Evolutionary conservation across 306 rosid genomes (phyloP).

Genomic region (Medicago ruthenica): DNA sequence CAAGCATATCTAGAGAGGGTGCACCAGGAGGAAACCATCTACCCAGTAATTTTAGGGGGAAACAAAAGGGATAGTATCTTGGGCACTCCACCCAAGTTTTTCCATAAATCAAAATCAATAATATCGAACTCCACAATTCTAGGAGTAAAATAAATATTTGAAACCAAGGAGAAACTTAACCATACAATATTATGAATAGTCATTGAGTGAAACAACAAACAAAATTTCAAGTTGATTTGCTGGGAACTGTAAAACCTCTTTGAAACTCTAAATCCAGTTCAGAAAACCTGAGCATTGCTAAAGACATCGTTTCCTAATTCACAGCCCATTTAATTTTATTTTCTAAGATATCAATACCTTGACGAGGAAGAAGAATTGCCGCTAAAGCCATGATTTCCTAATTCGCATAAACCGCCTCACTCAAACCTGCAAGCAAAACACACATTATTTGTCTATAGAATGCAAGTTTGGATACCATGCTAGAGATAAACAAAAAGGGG

Average conservation of each 20-base stretch:
- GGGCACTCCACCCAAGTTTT: too few relatives aligned
- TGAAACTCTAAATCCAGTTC: not conserved
- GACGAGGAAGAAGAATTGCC: not conserved
- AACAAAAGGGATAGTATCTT: not conserved
- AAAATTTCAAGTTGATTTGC: not conserved
- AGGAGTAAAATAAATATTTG: not conserved
- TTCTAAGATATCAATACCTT: not conserved
- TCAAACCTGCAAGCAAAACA: constrained; percentile 23
- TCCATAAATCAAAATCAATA: not conserved
- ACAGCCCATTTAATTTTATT: not conserved
- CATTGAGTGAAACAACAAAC: constrained; percentile 11
- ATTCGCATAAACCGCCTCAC: constrained; percentile 2
- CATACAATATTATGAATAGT: not conserved
- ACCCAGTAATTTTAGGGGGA: not conserved
- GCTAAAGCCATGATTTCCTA: not conserved
- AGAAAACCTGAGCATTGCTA: constrained; percentile 12
- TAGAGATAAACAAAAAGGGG: not conserved
- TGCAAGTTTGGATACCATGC: constrained; percentile 16
- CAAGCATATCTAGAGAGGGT: not conserved
- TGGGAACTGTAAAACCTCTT: not conserved
- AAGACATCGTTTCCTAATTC: not conserved
- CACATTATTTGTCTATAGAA: constrained; percentile 1
- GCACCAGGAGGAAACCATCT: not conserved
- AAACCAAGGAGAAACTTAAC: not conserved
- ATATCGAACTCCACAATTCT: not conserved